These are phyloP conservation scores for Conoideocrella luteorostrata DNA, from an alignment of 2,329 filamentous ascomycete species.

Conservation along the genomic window DNA sequence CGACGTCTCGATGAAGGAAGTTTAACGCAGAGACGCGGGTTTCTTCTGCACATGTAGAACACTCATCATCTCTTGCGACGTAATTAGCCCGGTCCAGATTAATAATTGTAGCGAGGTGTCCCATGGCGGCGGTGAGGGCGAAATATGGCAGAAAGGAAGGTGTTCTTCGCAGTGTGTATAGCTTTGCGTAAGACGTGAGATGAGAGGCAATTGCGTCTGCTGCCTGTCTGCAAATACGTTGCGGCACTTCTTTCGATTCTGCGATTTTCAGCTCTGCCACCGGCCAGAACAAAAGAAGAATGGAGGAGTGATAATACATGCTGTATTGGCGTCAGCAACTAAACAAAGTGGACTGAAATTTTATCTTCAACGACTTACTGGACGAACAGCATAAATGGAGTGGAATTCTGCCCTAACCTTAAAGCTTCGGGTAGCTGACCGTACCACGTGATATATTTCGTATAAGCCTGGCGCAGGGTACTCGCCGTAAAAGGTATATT, in stretches of 20 bases:
- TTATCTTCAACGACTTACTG: constrained; percentile 52
- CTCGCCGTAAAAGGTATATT: constrained; percentile 56
- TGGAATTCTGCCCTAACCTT: constrained; percentile 59
- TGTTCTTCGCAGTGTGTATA: constrained; percentile 49
- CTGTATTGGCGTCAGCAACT: constrained; percentile 24
- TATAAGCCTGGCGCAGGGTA: constrained; percentile 57
- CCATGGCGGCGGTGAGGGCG: constrained; percentile 49
- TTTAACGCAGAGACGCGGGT: constrained; percentile 19
- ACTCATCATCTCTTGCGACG: constrained; percentile 7
- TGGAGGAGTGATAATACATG: constrained; percentile 64
- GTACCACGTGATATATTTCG: constrained; percentile 65
- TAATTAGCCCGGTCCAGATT: constrained; percentile 26
- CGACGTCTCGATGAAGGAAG: constrained; percentile 45
- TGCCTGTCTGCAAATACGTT: constrained; percentile 58
- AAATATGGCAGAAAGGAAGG: constrained; percentile 55
- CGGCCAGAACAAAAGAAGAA: constrained; percentile 63
- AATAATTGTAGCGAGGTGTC: constrained; percentile 44
- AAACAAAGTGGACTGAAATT: neutral
- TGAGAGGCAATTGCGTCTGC: constrained; percentile 52
- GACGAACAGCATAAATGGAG: constrained; percentile 65
- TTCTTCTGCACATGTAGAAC: neutral
- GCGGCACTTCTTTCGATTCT: constrained; percentile 54
- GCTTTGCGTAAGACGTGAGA: constrained; percentile 46
- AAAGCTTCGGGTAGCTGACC: constrained; percentile 57
- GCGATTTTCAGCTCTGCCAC: constrained; percentile 58